Evolutionary conservation across 2,329 filamentous ascomycete genomes (phyloP).

Genomic region (Alternaria viburni): DNA sequence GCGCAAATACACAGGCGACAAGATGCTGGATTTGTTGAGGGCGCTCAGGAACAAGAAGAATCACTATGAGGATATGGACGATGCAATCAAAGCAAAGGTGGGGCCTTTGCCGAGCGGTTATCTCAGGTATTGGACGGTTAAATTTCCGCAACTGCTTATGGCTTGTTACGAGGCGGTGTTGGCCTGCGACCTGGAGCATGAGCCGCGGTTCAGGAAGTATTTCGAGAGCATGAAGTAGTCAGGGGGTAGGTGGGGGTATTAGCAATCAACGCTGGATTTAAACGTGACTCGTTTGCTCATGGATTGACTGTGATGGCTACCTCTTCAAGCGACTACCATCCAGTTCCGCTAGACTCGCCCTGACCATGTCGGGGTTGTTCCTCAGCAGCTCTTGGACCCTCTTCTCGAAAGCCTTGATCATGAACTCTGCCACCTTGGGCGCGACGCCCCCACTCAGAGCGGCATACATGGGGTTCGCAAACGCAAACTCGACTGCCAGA

Average conservation of each 20-base stretch:
- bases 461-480: conserved; percentile 86
- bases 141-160: conserved; percentile 80
- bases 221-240: conserved; percentile 10
- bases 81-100: conserved; percentile 74
- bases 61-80: conserved; percentile 95
- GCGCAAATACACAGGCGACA: conserved; percentile 86
- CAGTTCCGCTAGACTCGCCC: conserved; percentile 32
- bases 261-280: background rate
- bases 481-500: conserved; percentile 79
- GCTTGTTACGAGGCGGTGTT: conserved; percentile 67
- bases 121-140: conserved; percentile 78
- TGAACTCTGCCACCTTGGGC: conserved; percentile 81
- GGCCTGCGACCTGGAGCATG: conserved; percentile 10
- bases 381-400: conserved; percentile 67
- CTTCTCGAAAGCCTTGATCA: conserved; percentile 93
- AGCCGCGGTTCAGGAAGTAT: conserved; percentile 14
- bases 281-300: background rate
- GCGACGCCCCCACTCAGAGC: conserved; percentile 81
- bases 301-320: background rate
- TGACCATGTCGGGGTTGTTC: conserved; percentile 26
- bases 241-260: background rate
- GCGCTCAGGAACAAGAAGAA: conserved; percentile 96
- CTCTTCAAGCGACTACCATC: conserved; percentile 34
- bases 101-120: conserved; percentile 81
- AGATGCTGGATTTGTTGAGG: conserved; percentile 83